Evolutionary conservation across 2,329 filamentous ascomycete genomes (phyloP).

Genomic region (Colletotrichum simmondsii): DNA sequence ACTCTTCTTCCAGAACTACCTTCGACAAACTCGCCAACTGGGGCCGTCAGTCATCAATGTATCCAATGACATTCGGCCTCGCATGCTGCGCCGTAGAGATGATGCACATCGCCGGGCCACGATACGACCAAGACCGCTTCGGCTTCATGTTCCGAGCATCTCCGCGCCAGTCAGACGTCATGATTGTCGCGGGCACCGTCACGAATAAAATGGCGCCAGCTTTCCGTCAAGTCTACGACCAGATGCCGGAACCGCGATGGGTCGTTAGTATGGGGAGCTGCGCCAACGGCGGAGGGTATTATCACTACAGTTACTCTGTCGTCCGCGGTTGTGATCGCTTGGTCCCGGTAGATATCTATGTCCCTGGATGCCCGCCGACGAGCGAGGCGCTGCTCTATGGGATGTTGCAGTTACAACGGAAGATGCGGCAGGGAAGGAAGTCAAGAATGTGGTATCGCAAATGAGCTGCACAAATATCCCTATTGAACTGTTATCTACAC

Average conservation of each 20-base stretch:
- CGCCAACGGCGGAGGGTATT: conserved; percentile 87
- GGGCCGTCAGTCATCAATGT: conserved; percentile 85
- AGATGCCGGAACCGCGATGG: conserved; percentile 94
- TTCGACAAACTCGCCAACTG: conserved; percentile 85
- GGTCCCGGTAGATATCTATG: conserved; percentile 83
- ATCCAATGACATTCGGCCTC: conserved; percentile 89
- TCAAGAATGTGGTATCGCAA: conserved; percentile 69
- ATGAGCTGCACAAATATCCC: conserved; percentile 39
- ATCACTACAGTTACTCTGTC: conserved; percentile 83
- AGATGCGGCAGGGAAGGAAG: conserved; percentile 72
- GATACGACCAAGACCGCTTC: conserved; percentile 88
- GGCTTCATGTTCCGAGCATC: conserved; percentile 93
- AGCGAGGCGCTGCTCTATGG: conserved; percentile 72
- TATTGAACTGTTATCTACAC: too few relatives aligned
- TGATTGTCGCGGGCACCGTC: conserved; percentile 92
- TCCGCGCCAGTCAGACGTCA: conserved; percentile 88
- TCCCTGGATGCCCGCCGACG: conserved; percentile 77
- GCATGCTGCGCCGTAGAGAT: conserved; percentile 92
- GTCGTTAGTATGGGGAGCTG: conserved; percentile 86
- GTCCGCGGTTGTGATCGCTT: conserved; percentile 80
- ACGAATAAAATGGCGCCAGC: conserved; percentile 98
- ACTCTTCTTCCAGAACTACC: conserved; percentile 66
- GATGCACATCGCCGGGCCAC: conserved; percentile 92
- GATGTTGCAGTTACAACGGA: conserved; percentile 81
- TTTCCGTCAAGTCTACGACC: conserved; percentile 90